Evolutionary conservation across 306 rosid genomes (phyloP).

Genomic region (Casuarina glauca): DNA sequence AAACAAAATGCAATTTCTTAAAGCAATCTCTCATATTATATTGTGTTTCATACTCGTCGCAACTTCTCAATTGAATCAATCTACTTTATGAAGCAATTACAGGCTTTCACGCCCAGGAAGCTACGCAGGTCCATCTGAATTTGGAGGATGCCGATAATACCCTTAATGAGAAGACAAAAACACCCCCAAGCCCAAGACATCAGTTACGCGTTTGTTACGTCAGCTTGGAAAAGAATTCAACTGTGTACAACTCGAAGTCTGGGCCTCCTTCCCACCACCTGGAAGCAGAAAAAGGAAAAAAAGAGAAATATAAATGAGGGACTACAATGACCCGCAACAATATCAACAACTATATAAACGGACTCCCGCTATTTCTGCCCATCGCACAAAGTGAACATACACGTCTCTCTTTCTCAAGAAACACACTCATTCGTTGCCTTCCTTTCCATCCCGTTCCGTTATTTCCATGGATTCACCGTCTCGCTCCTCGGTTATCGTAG

Average conservation of each 20-base stretch:
- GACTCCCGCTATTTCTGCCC: constrained; percentile 65
- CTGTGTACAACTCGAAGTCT: not conserved
- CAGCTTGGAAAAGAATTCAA: not conserved
- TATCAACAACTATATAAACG: constrained; percentile 54
- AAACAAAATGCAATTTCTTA: not conserved
- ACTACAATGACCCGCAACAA: not conserved
- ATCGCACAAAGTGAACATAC: constrained; percentile 20
- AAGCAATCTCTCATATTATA: not conserved
- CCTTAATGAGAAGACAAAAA: no score
- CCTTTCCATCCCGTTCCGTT: not conserved
- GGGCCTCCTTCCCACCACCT: constrained; percentile 3
- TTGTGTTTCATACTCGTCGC: not conserved
- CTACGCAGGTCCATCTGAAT: not conserved
- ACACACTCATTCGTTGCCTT: not conserved
- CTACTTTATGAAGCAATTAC: not conserved
- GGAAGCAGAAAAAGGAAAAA: not conserved
- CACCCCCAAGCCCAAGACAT: no score
- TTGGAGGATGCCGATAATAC: no score
- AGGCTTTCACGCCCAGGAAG: not conserved
- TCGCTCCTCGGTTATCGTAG: constrained; percentile 75
- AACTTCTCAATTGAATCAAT: not conserved
- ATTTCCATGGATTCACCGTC: constrained; percentile 61
- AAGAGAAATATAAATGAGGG: not conserved
- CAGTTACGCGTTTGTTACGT: not conserved
- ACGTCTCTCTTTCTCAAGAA: not conserved